Evolutionary conservation across 768 basidiomycete genomes (phyloP).

Genomic region (Amanita thiersii): DNA sequence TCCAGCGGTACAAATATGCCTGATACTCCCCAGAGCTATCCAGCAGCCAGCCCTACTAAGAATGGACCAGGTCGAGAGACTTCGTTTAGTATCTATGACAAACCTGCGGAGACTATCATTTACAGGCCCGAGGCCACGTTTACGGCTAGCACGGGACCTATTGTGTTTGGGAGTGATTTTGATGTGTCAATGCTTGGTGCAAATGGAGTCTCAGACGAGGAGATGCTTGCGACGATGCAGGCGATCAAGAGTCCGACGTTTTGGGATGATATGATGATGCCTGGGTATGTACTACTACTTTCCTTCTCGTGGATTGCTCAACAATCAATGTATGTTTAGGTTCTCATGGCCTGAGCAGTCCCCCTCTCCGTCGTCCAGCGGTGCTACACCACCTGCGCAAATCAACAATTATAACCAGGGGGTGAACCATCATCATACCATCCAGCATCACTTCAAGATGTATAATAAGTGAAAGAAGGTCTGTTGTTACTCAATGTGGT

Average conservation of each 20-base stretch:
- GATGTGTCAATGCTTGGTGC: constrained; percentile 24
- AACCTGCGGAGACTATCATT: constrained; percentile 20
- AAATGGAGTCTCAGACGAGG: constrained; percentile 36
- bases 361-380: constrained; percentile 21
- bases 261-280: constrained; percentile 84
- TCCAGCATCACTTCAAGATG: too few species aligned
- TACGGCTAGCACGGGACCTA: constrained; percentile 28
- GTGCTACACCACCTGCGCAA: constrained; percentile 10
- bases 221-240: constrained; percentile 66
- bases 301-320: background rate
- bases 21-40: background rate
- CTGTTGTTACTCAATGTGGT: too few species aligned
- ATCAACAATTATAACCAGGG: constrained; percentile 3
- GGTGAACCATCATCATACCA: background rate
- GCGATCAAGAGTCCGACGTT: constrained; percentile 63
- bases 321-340: constrained; percentile 13
- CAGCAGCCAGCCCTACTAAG: background rate
- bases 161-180: constrained; percentile 34
- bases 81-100: background rate
- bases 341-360: constrained; percentile 30
- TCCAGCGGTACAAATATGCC: background rate
- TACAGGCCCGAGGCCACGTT: constrained; percentile 43
- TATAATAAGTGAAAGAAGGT: too few species aligned
- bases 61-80: background rate
- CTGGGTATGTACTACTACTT: constrained; percentile 41